Evolutionary conservation across 2,329 filamentous ascomycete genomes (phyloP).

Genomic region (Colletotrichum aenigma): DNA sequence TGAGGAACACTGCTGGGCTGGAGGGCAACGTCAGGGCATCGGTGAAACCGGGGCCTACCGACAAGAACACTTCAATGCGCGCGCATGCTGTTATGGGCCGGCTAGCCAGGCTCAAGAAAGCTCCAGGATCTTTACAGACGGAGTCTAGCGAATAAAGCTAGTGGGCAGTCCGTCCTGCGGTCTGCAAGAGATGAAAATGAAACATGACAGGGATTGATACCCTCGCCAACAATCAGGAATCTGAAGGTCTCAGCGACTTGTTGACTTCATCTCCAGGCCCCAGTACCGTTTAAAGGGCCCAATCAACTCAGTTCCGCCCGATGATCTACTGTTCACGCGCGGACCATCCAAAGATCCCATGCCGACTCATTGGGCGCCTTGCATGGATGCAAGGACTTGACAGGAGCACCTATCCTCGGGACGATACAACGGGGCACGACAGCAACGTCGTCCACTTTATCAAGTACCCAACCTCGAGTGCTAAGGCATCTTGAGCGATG

Average conservation of each 20-base stretch:
- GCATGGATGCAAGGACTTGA: conserved; percentile 14
- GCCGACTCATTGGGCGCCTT: not conserved
- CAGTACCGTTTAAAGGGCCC: not conserved
- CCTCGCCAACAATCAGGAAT: not conserved
- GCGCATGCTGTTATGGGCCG: conserved; percentile 14
- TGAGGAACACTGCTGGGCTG: not conserved
- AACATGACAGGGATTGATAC: conserved; percentile 13
- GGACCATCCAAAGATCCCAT: conserved; percentile 6
- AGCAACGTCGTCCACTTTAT: not conserved
- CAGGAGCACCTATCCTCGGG: conserved; percentile 9
- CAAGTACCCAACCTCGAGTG: not conserved
- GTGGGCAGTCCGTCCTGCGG: not conserved
- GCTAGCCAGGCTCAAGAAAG: not conserved
- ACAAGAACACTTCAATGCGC: conserved; percentile 20
- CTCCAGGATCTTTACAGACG: not conserved
- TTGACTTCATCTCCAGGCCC: not conserved
- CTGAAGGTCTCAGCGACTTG: not conserved
- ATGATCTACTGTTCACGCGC: conserved; percentile 14
- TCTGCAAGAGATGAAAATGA: conserved; percentile 14
- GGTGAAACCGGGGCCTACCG: conserved; percentile 24
- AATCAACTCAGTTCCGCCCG: not conserved
- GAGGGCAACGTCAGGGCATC: not conserved
- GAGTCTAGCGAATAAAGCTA: not conserved
- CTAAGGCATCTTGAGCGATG: not conserved
- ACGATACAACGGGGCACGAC: not conserved